These are phyloP conservation scores for Trichoderma sp. DNA, from an alignment of 2,329 filamentous ascomycete genomes.

Conservation along the genomic window DNA sequence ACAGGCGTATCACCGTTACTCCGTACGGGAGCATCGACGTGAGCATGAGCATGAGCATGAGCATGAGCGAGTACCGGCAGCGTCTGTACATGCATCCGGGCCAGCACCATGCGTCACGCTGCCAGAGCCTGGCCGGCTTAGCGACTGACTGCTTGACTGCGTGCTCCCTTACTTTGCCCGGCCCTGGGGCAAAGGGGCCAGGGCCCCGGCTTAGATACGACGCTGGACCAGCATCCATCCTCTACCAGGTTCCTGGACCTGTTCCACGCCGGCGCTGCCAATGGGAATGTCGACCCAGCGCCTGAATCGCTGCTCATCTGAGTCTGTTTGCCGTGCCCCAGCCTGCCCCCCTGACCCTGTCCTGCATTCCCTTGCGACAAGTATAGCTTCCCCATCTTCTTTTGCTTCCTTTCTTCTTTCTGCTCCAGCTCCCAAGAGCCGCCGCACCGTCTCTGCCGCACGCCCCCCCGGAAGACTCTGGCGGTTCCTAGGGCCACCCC, in stretches of 20 bases:
- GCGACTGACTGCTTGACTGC: not conserved
- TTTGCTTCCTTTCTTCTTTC: not conserved
- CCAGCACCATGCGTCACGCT: slow-evolving; percentile 24
- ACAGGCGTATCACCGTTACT: not conserved
- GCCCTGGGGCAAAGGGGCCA: slow-evolving; percentile 3
- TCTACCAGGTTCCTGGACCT: slow-evolving; percentile 27
- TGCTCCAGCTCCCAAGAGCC: slow-evolving; percentile 16
- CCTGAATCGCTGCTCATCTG: slow-evolving; percentile 25
- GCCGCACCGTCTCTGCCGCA: slow-evolving; percentile 15
- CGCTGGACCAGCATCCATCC: not conserved
- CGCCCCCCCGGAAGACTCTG: slow-evolving; percentile 17
- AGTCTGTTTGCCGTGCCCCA: not conserved
- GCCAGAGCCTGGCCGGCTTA: not conserved
- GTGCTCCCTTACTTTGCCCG: slow-evolving; percentile 12
- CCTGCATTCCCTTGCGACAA: slow-evolving; percentile 10
- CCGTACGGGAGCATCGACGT: not conserved
- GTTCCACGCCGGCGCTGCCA: slow-evolving; percentile 6
- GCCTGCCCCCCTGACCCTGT: slow-evolving; percentile 10
- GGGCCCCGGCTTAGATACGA: not conserved
- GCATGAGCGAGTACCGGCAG: not conserved
- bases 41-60: slow-evolving; percentile 4
- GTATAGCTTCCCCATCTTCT: slow-evolving; percentile 8
- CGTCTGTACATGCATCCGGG: not conserved
- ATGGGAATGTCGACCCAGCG: slow-evolving; percentile 7
- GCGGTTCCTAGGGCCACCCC: slow-evolving; percentile 10